These are phyloP conservation scores for Mimosa pudica DNA, from an alignment of 306 rosid species.

Conservation along the genomic window DNA sequence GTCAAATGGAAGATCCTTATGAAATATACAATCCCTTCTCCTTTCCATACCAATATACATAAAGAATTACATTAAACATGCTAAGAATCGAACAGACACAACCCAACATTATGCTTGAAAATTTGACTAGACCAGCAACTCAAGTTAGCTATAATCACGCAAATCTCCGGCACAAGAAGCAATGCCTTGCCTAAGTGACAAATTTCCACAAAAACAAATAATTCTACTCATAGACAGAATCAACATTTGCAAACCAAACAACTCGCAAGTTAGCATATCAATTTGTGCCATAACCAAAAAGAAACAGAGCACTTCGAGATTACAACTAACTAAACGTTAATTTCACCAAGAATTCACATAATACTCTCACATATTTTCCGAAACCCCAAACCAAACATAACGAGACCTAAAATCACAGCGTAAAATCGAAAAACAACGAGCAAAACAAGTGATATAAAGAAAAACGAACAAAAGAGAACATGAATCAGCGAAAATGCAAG, in stretches of 20 bases:
- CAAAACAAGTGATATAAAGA: background rate
- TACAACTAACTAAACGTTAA: background rate
- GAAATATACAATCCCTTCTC: background rate
- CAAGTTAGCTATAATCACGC: background rate
- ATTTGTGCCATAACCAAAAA: background rate
- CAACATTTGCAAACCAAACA: background rate
- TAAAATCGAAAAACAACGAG: background rate
- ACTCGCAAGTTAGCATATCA: background rate
- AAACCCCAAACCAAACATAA: background rate
- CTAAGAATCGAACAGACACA: background rate
- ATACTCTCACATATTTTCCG: background rate
- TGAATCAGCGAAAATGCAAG: background rate
- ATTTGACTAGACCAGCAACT: background rate
- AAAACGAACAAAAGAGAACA: background rate
- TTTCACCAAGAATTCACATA: background rate
- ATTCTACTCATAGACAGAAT: background rate
- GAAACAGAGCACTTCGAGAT: slow-evolving; percentile 2
- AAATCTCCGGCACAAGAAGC: background rate
- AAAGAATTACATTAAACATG: background rate
- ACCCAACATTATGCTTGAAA: background rate
- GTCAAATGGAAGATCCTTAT: slow-evolving; percentile 15
- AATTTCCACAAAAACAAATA: background rate
- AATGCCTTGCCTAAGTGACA: background rate
- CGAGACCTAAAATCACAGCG: background rate
- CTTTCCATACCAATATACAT: background rate